Conservation (phyloP, 306 rosid genomes). For the Neltuma alba region DNA sequence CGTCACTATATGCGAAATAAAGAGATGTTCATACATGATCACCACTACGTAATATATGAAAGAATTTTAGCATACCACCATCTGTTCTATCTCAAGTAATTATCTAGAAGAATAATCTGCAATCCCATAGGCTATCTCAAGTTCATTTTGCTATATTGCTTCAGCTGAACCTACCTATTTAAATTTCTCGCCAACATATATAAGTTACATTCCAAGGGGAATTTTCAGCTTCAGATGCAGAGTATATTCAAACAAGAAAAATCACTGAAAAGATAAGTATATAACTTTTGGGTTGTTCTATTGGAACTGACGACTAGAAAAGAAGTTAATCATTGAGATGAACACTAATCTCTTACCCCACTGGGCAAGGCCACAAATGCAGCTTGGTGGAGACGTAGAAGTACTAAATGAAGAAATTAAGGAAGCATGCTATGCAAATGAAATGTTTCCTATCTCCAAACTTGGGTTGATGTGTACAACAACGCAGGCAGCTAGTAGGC, state of each 20-base stretch:
- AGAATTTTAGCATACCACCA: not conserved
- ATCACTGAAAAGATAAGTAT: slow-evolving; percentile 64
- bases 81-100: not conserved
- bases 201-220: not conserved
- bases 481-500: slow-evolving; percentile 40
- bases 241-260: slow-evolving; percentile 48
- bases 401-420: slow-evolving; percentile 48
- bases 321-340: slow-evolving; percentile 50
- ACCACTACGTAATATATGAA: not conserved
- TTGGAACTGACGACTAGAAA: slow-evolving; percentile 55
- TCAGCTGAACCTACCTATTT: too few species aligned
- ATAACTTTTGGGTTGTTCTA: slow-evolving; percentile 58
- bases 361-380: too few species aligned
- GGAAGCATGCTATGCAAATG: slow-evolving; percentile 41
- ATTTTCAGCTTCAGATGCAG: slow-evolving; percentile 30
- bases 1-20: not conserved
- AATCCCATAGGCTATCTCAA: too few species aligned
- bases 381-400: slow-evolving; percentile 35
- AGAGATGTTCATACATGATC: not conserved
- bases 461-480: slow-evolving; percentile 51
- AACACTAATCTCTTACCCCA: too few species aligned
- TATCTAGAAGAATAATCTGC: too few species aligned
- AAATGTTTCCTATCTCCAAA: slow-evolving; percentile 49
- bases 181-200: not conserved
- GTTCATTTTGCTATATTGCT: too few species aligned